Base-by-base conservation (phyloP, 1,139 yeast species). In the Geotrichum histeridarum region DNA sequence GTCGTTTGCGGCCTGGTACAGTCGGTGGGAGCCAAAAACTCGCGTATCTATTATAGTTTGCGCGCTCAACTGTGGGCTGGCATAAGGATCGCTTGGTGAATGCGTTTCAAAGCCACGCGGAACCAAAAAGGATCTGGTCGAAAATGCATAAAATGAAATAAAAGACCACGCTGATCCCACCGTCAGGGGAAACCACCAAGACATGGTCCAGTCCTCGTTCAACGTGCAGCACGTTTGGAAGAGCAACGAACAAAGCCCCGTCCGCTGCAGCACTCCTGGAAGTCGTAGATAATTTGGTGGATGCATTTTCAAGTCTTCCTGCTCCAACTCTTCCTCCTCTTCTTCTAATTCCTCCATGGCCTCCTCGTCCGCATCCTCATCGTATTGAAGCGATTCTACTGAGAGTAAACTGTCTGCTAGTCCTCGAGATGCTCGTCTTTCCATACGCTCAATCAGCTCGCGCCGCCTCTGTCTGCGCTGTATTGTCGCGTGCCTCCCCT, bases 231-330 rank as follows among this genome's bases (percentile, higher is more conserved):
- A 55, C 17, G 55, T 5, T 39, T 60, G 60, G 48, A 64, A 59
- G 15, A 71, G 52, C 31, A 70, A 57, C 8, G 70, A 60, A 17
- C 69, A 62, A 6, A 70, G 50, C 1, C 73, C 75, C 33, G 70
- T 66, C 35, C 75, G 64, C 55, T 72, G 75, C 48, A 72, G 60
- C 37, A 72, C 70, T 1, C 75, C 75, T 11, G 65, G 61, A 11
- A 66, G 64, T n/a, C 74, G 61, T 7, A 66, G 61, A n/a, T 32
- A 50, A 12, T 48, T 47, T 18, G 54, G 54, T 17, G 46, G 35
- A 18, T 41, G 39, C 31, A 17, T 18, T 8, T 27, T 31, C 4
- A 12, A 32, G 17, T 44, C 55, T 27, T 48, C 57, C 8, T 57
- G 54, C 9, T 59, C 55, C 8, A 56, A 42, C 32, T 47, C 51